Base-by-base conservation (phyloP, 2,329 filamentous ascomycete species). In the Paecilomyces variotii region DNA sequence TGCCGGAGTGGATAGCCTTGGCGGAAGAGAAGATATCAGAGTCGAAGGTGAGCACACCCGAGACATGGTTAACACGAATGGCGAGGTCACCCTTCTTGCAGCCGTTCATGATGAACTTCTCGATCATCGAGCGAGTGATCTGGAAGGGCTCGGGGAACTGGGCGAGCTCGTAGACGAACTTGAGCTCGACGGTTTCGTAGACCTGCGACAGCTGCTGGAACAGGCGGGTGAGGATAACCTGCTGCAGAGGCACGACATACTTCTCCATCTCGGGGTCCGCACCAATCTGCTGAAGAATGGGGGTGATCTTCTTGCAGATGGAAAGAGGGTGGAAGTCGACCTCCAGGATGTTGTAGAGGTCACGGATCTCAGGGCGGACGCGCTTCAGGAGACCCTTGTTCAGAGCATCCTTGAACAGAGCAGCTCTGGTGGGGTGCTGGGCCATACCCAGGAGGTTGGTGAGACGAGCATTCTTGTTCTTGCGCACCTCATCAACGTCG, bases 21-120 rank as follows among this genome's bases (percentile, higher is more conserved):
- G 92, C 87, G 14, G 94, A 97, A 35, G 94, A 96, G 82, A 99
- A 97, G 65, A 99, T 91, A 74, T 99, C 94, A 57, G 91, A 95
- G 75, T 99, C 94, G 68, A 99, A 99, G 74, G 91, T 97, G 61
- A 99, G 85, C 55, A 97, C 90, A 61, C 94, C 91, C 57, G 92
- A 93, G 62, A 91, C 91, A 73, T 99, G 94, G 72, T 97, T 90
- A 77, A 97, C 91, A 62, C 94, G 91, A 68, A 99, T 95, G 57
- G 94, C 89, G 53, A 99, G 84, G 69, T 99, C 94, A 59, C 94
- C 94, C 85, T 99, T 99, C 86, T 99, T 99, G 84, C 96, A 97
- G 63, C 94, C 94, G 77, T 99, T 99, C 94, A 99, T 99, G 82
- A 99, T 97, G 82, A 99, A 99, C 80, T 97, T 99, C 82, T 99